These are phyloP conservation scores for Metroxylon sagu DNA, from an alignment of 176 grass and related monocot genomes.

Conservation along the genomic window DNA sequence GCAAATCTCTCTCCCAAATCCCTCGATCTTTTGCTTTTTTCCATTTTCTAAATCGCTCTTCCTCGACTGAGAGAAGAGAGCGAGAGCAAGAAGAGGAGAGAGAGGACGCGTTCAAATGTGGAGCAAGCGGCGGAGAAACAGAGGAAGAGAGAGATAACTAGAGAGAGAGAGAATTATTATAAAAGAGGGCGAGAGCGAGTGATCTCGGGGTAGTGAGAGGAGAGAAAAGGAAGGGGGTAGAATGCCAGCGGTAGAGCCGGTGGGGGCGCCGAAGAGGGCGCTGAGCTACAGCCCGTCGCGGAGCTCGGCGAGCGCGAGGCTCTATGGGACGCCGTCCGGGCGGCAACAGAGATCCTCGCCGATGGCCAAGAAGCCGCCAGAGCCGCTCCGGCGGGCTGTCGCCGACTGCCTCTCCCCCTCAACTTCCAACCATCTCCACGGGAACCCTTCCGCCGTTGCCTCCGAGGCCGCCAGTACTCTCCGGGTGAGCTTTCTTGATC, in stretches of 20 bases:
- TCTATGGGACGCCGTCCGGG: conserved; percentile 32
- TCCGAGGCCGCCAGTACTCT: conserved; percentile 68
- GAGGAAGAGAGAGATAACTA: too few relatives aligned
- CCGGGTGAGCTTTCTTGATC: conserved; percentile 39
- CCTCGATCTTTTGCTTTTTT: conserved; percentile 3
- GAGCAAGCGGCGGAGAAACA: too few relatives aligned
- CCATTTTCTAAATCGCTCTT: not conserved
- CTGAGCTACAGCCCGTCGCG: conserved; percentile 30
- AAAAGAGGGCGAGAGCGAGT: too few relatives aligned
- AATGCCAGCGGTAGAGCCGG: conserved; percentile 47
- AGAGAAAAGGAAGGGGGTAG: too few relatives aligned
- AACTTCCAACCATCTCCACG: conserved; percentile 50
- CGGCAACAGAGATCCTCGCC: conserved; percentile 21
- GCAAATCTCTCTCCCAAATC: conserved; percentile 27
- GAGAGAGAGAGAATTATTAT: too few relatives aligned
- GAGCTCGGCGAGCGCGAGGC: conserved; percentile 31
- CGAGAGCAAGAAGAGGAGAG: not conserved
- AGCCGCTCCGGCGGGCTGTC: conserved; percentile 79
- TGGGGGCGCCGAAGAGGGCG: conserved; percentile 33
- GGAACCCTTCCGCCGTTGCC: conserved; percentile 40
- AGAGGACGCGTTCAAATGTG: not conserved
- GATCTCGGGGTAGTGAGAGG: too few relatives aligned
- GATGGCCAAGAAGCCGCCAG: conserved; percentile 54
- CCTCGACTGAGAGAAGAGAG: conserved; percentile 9
- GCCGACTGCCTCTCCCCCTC: conserved; percentile 89